A percentile compares a stretch with the other conserved stretches of the same genome.
Evolutionary conservation across 73 alveolate species (phyloP).

Genomic region (Diophrys sp.): DNA sequence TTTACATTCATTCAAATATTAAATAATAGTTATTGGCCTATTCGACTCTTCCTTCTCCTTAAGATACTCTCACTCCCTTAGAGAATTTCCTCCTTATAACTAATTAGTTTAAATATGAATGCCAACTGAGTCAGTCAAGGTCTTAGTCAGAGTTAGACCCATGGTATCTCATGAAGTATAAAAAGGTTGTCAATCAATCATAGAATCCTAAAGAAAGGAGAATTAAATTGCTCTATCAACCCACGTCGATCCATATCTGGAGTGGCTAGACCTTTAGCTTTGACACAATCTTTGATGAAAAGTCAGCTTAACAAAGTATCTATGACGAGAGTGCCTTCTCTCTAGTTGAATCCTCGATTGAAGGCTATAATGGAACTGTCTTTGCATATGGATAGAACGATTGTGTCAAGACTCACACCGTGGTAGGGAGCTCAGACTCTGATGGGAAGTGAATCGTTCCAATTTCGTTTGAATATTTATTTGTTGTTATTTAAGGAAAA

Average conservation of each 20-base stretch:
- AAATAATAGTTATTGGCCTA: no score
- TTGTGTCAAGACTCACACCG: conserved; percentile 85
- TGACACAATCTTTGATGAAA: conserved; percentile 62
- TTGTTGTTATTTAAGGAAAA: conserved; percentile 30
- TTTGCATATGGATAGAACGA: conserved; percentile 94
- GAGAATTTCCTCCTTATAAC: no score
- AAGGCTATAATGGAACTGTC: conserved; percentile 69
- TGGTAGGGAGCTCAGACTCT: conserved; percentile 80
- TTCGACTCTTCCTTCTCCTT: no score
- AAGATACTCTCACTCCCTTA: no score
- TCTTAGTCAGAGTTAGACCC: no score
- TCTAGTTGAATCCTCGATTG: conserved; percentile 57
- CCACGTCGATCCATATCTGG: no score
- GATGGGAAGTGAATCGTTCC: conserved; percentile 78
- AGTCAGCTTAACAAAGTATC: conserved; percentile 64
- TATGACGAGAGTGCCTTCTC: conserved; percentile 79
- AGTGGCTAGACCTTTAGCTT: conserved; percentile 71
- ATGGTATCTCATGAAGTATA: no score
- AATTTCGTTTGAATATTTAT: conserved; percentile 84
- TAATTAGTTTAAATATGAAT: no score
- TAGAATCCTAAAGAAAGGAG: no score
- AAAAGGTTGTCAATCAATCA: no score
- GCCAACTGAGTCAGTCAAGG: no score
- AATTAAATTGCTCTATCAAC: no score
- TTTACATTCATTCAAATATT: background rate